Evolutionary conservation across 2,329 filamentous ascomycete species (phyloP).

Genomic region (Boeremia lycopersici): DNA sequence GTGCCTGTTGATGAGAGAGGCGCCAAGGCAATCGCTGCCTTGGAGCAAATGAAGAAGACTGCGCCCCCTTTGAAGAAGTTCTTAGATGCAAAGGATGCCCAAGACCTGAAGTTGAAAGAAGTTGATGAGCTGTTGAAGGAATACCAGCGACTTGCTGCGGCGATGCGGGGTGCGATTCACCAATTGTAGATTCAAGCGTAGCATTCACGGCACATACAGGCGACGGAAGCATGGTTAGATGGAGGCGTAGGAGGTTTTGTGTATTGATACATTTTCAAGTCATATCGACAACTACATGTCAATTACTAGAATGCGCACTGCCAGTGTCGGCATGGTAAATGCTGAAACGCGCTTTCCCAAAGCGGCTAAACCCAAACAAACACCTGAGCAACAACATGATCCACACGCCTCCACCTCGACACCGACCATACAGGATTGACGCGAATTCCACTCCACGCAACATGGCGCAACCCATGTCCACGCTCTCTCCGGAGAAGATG

Average conservation of each 20-base stretch:
- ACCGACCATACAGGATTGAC: slow-evolving; percentile 23
- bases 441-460: slow-evolving; percentile 13
- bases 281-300: background rate
- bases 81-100: slow-evolving; percentile 53
- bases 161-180: slow-evolving; percentile 51
- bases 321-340: background rate
- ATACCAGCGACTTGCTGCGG: slow-evolving; percentile 52
- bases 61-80: slow-evolving; percentile 56
- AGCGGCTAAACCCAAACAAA: slow-evolving; percentile 4
- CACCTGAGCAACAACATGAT: slow-evolving; percentile 12
- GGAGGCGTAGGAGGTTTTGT: background rate
- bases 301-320: background rate
- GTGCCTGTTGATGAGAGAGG: slow-evolving; percentile 39
- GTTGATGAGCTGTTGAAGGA: slow-evolving; percentile 55
- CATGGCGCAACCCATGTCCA: slow-evolving; percentile 43
- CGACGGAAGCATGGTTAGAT: background rate
- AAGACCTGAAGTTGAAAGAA: slow-evolving; percentile 55
- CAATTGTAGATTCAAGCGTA: slow-evolving; percentile 18
- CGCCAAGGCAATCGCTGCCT: slow-evolving; percentile 49
- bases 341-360: slow-evolving; percentile 10
- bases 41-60: slow-evolving; percentile 54
- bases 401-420: slow-evolving; percentile 16
- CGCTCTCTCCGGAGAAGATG: slow-evolving; percentile 38
- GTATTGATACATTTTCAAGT: background rate
- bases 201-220: slow-evolving; percentile 1